Evolutionary conservation across 2,329 filamentous ascomycete species (phyloP).

Genomic region (Stagonosporopsis chrysanthemi): DNA sequence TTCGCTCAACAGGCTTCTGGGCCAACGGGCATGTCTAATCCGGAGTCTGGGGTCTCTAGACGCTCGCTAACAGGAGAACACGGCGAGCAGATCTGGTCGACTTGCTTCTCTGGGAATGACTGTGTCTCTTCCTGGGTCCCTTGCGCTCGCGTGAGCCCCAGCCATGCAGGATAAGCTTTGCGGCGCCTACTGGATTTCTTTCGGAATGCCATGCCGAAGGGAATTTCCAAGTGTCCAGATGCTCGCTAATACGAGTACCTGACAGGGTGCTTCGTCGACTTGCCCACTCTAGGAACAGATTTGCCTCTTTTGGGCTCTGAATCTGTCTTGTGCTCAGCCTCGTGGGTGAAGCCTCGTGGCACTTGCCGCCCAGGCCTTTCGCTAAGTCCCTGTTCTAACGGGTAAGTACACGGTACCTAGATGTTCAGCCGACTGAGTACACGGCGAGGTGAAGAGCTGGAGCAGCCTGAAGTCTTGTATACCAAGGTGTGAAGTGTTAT

Average conservation of each 20-base stretch:
- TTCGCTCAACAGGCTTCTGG: background rate
- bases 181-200: background rate
- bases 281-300: background rate
- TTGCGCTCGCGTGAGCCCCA: background rate
- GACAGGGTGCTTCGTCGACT: background rate
- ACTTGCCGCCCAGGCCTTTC: background rate
- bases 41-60: background rate
- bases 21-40: background rate
- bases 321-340: background rate
- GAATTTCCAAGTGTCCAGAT: background rate
- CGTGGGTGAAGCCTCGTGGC: constrained; percentile 1
- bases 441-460: constrained; percentile 14
- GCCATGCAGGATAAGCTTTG: background rate
- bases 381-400: background rate
- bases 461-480: constrained; percentile 4
- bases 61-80: background rate
- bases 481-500: background rate
- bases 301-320: background rate
- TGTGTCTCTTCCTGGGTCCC: background rate
- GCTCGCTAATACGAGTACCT: background rate
- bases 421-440: background rate
- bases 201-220: background rate
- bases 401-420: constrained; percentile 5
- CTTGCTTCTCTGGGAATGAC: no score
- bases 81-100: background rate